Evolutionary conservation across 768 basidiomycete genomes (phyloP).

Genomic region (Sarcodon sp.): DNA sequence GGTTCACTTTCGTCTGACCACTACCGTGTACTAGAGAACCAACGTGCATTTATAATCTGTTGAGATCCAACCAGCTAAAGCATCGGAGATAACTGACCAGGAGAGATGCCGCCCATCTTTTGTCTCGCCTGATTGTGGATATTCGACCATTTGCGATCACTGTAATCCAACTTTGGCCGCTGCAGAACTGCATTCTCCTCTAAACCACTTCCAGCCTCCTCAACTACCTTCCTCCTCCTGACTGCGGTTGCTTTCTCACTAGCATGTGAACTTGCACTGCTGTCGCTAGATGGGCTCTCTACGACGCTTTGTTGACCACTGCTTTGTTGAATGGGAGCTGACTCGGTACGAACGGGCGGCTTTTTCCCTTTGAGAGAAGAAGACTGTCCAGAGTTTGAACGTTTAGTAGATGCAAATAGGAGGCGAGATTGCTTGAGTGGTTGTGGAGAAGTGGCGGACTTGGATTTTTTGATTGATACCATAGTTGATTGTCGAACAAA

Average conservation of each 20-base stretch:
- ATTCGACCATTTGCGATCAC: slow-evolving; percentile 37
- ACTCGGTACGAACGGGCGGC: not conserved
- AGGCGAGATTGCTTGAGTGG: slow-evolving; percentile 2
- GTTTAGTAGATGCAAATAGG: slow-evolving; percentile 1
- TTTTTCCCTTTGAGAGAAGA: not conserved
- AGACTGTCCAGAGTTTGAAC: not conserved
- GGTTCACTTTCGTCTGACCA: slow-evolving; percentile 47
- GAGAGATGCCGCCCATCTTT: slow-evolving; percentile 41
- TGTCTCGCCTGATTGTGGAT: slow-evolving; percentile 31
- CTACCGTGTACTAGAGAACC: slow-evolving; percentile 45
- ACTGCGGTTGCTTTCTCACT: slow-evolving; percentile 1
- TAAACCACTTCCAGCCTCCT: not conserved
- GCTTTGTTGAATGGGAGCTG: not conserved
- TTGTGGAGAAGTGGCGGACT: not conserved
- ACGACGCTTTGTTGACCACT: not conserved
- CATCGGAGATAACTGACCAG: slow-evolving; percentile 35
- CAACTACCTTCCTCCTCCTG: slow-evolving; percentile 1
- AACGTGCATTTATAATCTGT: not conserved
- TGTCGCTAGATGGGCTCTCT: not conserved
- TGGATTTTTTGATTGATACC: slow-evolving; percentile 2
- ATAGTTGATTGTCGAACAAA: not conserved
- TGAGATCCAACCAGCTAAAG: not conserved
- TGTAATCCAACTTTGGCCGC: slow-evolving; percentile 29
- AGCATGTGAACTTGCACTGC: not conserved
- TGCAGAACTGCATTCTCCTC: slow-evolving; percentile 6